phyloP scores from a whole-genome alignment of 2,329 filamentous ascomycete species.

The Madurella fahalii region DNA sequence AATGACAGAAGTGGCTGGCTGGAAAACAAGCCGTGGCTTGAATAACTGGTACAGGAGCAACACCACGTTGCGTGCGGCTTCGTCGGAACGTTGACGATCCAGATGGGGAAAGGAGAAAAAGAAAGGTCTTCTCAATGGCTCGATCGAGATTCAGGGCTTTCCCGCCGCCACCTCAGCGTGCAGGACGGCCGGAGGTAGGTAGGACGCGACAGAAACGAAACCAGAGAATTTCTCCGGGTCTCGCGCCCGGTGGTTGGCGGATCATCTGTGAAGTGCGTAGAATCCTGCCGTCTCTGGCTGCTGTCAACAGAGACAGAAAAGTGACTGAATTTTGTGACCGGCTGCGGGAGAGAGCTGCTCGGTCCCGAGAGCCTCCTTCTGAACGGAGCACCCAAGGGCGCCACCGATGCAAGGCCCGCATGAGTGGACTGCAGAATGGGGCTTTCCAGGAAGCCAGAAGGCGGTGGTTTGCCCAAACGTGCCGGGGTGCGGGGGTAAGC shows the following conservation, averaged over 20 bases:
- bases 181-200: background rate
- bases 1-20: background rate
- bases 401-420: slow-evolving; percentile 1
- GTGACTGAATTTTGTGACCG: background rate
- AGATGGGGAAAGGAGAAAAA: background rate
- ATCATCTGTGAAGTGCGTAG: background rate
- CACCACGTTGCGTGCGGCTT: background rate
- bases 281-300: background rate
- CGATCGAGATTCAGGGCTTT: background rate
- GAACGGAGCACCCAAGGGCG: background rate
- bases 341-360: background rate
- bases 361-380: slow-evolving; percentile 9
- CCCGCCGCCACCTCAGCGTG: background rate
- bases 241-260: background rate
- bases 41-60: background rate
- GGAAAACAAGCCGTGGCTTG: background rate
- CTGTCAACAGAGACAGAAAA: background rate
- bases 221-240: background rate
- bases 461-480: background rate
- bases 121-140: background rate
- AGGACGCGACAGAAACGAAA: too few relatives aligned
- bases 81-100: background rate
- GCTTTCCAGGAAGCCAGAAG: background rate
- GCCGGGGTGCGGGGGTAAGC: background rate
- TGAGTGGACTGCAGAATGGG: background rate